Percentiles rank a stretch among this genome's conserved stretches.
Conservation (phyloP, 1,139 yeast species). For the Saccharomyces hybrid region DNA sequence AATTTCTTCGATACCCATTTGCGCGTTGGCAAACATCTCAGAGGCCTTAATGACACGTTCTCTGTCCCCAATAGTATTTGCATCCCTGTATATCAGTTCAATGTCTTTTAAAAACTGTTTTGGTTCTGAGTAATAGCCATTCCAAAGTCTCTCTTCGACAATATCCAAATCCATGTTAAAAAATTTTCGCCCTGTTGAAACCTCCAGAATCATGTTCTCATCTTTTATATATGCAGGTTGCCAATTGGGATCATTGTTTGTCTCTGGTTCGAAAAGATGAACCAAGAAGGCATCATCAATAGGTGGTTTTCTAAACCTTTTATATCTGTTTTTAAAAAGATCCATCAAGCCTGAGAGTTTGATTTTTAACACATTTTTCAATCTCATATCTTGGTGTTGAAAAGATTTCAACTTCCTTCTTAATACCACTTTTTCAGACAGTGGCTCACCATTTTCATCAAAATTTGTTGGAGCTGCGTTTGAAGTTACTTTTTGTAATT, state of each 20-base stretch:
- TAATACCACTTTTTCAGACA: slow-evolving; percentile 22
- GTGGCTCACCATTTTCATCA: slow-evolving; percentile 20
- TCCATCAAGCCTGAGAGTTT: slow-evolving; percentile 87
- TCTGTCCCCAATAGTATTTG: slow-evolving; percentile 67
- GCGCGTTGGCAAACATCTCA: slow-evolving; percentile 95
- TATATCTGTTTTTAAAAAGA: slow-evolving; percentile 74
- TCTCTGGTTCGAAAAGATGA: slow-evolving; percentile 66
- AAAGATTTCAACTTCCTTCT: slow-evolving; percentile 39
- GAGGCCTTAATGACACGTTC: slow-evolving; percentile 83
- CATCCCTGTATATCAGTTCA: slow-evolving; percentile 74
- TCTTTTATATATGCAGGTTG: slow-evolving; percentile 48
- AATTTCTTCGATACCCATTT: slow-evolving; percentile 89
- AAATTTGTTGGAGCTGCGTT: slow-evolving; percentile 13
- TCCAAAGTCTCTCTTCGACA: slow-evolving; percentile 93
- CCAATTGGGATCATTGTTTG: slow-evolving; percentile 26
- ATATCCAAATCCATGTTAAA: slow-evolving; percentile 90
- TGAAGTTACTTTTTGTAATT: slow-evolving; percentile 37
- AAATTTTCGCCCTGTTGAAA: slow-evolving; percentile 62
- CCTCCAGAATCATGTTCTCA: slow-evolving; percentile 76
- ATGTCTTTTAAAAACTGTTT: slow-evolving; percentile 81
- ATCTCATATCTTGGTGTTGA: slow-evolving; percentile 67
- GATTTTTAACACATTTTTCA: slow-evolving; percentile 77
- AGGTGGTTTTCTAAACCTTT: slow-evolving; percentile 82
- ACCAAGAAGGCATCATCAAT: slow-evolving; percentile 67
- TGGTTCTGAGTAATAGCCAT: slow-evolving; percentile 91